These are phyloP conservation scores for Fusarium buharicum DNA, from an alignment of 2,329 filamentous ascomycete genomes.

Conservation along the genomic window DNA sequence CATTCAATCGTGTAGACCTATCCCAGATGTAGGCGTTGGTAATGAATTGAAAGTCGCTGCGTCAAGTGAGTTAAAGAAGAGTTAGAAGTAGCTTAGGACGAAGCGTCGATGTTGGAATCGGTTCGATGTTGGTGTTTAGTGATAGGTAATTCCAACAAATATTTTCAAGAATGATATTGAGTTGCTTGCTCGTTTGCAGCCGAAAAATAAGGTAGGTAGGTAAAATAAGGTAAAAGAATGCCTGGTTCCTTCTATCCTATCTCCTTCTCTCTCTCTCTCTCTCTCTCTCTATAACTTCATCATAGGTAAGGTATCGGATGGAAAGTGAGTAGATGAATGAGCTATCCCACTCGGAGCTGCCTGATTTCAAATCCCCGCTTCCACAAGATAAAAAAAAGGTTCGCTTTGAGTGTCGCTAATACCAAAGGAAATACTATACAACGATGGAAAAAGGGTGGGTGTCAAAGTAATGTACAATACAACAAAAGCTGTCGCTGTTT, in stretches of 20 bases:
- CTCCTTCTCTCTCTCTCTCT: constrained; percentile 1
- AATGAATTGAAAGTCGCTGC: neutral
- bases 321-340: neutral
- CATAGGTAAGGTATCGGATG: neutral
- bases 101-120: neutral
- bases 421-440: neutral
- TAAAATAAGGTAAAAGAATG: neutral
- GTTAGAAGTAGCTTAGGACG: neutral
- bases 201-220: neutral
- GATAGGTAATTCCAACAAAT: neutral
- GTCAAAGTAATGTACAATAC: neutral
- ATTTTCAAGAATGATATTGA: neutral
- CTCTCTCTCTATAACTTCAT: constrained; percentile 6
- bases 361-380: constrained; percentile 24
- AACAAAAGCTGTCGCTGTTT: neutral
- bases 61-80: neutral
- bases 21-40: neutral
- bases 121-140: constrained; percentile 1
- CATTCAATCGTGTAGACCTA: neutral
- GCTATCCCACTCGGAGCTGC: constrained; percentile 1
- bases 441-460: neutral
- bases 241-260: constrained; percentile 16
- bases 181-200: neutral
- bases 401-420: neutral
- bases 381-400: neutral